phyloP scores from a whole-genome alignment of 345 rosid species.

The Litchi chinensis region DNA sequence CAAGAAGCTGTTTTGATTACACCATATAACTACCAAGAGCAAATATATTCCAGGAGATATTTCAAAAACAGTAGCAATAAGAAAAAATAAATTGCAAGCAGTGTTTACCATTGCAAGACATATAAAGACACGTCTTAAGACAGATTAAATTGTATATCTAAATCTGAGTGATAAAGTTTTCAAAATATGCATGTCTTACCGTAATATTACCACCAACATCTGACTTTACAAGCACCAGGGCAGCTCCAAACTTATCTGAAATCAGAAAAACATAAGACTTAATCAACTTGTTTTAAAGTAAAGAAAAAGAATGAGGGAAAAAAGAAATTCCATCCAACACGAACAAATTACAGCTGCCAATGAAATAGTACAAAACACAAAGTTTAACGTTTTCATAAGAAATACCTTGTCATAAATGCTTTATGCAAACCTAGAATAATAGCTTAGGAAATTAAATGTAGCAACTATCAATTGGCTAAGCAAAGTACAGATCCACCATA shows the following conservation, averaged over 20 bases:
- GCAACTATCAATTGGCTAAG: neutral
- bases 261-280: constrained; percentile 11
- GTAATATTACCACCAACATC: constrained; percentile 90
- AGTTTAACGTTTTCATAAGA: too few species aligned
- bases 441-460: neutral
- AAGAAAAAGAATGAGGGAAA: neutral
- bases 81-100: neutral
- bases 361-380: neutral
- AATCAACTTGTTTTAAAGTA: neutral
- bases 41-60: neutral
- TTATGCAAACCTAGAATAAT: neutral
- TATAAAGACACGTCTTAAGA: neutral
- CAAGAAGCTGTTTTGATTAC: neutral
- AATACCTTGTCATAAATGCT: neutral
- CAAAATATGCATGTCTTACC: constrained; percentile 36
- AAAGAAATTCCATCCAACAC: neutral
- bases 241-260: constrained; percentile 90
- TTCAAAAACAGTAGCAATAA: neutral
- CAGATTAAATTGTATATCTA: neutral
- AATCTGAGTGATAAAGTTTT: neutral
- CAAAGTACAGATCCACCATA: neutral
- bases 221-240: constrained; percentile 85
- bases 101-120: neutral
- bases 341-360: neutral
- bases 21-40: neutral